Evolutionary conservation across 208 protist genomes (phyloP).

Genomic region (Naegleria gruberi): DNA sequence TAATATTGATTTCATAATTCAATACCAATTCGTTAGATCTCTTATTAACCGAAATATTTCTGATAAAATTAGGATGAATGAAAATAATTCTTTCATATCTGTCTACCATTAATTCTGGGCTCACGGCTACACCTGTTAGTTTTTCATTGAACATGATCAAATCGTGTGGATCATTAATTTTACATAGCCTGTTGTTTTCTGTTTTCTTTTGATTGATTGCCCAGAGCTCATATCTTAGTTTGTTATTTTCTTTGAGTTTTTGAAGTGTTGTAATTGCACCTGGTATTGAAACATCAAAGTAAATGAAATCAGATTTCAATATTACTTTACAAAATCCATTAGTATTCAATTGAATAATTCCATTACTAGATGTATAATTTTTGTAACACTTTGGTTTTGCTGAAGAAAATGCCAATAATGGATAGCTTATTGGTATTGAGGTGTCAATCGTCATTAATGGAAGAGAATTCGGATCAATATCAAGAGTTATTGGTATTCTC

Average conservation of each 20-base stretch:
- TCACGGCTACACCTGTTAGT: not conserved
- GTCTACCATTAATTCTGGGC: not conserved
- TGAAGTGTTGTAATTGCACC: not conserved
- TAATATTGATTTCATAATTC: not conserved
- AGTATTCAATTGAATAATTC: not conserved
- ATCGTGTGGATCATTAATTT: not conserved
- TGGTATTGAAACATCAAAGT: not conserved
- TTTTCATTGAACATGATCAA: not conserved
- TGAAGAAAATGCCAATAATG: not conserved
- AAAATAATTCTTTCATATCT: not conserved
- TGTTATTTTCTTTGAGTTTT: not conserved
- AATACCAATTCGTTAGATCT: not conserved
- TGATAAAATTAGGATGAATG: not conserved
- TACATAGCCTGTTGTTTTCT: not conserved
- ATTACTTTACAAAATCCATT: not conserved
- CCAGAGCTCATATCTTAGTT: not conserved
- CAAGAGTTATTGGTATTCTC: not conserved
- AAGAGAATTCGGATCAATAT: not conserved
- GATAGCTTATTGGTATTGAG: not conserved
- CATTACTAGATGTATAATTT: not conserved
- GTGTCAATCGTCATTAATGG: not conserved
- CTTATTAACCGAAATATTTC: not conserved
- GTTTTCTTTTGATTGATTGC: too few relatives aligned
- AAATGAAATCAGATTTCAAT: not conserved
- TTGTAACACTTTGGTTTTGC: not conserved